Evolutionary conservation across 768 basidiomycete species (phyloP).

Genomic region (Leccinum boreale): DNA sequence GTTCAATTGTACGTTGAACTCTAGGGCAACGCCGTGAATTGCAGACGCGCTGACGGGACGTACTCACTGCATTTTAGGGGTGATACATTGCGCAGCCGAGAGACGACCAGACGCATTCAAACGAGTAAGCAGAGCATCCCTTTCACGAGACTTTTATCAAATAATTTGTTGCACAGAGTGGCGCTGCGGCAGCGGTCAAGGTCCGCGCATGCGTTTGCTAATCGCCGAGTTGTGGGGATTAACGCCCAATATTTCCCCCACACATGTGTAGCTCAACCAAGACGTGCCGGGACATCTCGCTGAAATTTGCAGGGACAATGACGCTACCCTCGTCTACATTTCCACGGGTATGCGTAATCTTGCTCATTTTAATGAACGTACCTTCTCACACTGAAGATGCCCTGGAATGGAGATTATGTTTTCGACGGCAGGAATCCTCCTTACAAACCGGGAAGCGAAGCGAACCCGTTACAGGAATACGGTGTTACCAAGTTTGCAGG

Average conservation of each 20-base stretch:
- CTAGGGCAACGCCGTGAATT: neutral
- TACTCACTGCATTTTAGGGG: conserved; percentile 45
- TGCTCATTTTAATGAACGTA: neutral
- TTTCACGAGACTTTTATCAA: neutral
- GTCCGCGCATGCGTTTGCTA: conserved; percentile 35
- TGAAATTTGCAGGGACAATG: conserved; percentile 53
- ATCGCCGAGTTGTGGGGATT: neutral
- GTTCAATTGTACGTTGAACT: conserved; percentile 63
- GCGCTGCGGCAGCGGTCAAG: conserved; percentile 64
- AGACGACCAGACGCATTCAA: conserved; percentile 90
- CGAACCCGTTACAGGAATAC: conserved; percentile 88
- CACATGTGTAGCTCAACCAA: conserved; percentile 66
- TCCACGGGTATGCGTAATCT: conserved; percentile 63
- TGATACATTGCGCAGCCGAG: conserved; percentile 96
- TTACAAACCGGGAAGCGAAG: conserved; percentile 67
- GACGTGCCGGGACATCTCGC: conserved; percentile 73
- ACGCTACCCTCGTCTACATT: conserved; percentile 82
- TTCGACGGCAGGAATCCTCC: conserved; percentile 94
- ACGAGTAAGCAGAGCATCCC: conserved; percentile 49
- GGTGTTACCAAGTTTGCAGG: conserved; percentile 85
- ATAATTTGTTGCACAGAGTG: conserved; percentile 27
- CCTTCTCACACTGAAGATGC: conserved; percentile 7
- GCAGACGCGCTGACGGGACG: conserved; percentile 1
- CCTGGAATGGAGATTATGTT: conserved; percentile 70
- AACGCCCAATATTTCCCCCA: neutral